Evolutionary conservation across 495 filamentous ascomycete species (phyloP).

Genomic region (Oidiodendron maius): DNA sequence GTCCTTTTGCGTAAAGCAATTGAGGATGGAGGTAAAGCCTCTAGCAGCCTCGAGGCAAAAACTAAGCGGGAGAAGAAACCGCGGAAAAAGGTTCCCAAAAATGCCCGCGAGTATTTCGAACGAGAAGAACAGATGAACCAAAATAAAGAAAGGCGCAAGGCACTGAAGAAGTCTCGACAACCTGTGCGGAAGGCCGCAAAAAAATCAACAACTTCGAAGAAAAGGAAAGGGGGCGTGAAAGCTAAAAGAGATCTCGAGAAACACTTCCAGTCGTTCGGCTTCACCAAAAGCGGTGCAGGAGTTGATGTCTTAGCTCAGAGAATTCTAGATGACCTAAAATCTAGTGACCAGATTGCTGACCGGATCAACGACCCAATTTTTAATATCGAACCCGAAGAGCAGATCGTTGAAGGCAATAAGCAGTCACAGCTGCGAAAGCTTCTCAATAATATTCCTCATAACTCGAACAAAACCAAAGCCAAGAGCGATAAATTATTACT

Average conservation of each 20-base stretch:
- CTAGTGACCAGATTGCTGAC: slow-evolving; percentile 15
- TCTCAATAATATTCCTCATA: slow-evolving; percentile 15
- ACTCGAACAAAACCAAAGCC: not conserved
- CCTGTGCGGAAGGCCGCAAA: not conserved
- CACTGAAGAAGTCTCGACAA: slow-evolving; percentile 6
- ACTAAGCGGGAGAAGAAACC: slow-evolving; percentile 11
- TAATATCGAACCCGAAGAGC: slow-evolving; percentile 7
- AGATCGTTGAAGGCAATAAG: slow-evolving; percentile 10
- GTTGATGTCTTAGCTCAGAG: slow-evolving; percentile 4
- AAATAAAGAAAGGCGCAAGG: slow-evolving; percentile 13
- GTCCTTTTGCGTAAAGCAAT: not conserved
- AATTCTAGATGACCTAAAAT: slow-evolving; percentile 13
- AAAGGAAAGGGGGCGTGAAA: not conserved
- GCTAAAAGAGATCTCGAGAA: not conserved
- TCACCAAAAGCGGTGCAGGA: not conserved
- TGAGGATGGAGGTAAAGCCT: slow-evolving; percentile 1
- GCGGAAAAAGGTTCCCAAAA: slow-evolving; percentile 9
- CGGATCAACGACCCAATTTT: slow-evolving; percentile 12
- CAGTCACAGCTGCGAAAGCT: slow-evolving; percentile 12
- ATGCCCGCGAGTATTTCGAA: slow-evolving; percentile 9
- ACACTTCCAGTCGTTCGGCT: not conserved
- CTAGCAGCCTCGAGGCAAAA: not conserved
- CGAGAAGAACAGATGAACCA: not conserved
- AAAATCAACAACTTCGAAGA: not conserved
- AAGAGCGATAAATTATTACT: slow-evolving; percentile 18